phyloP scores from a whole-genome alignment of 768 basidiomycete genomes.

The Russula emetica region DNA sequence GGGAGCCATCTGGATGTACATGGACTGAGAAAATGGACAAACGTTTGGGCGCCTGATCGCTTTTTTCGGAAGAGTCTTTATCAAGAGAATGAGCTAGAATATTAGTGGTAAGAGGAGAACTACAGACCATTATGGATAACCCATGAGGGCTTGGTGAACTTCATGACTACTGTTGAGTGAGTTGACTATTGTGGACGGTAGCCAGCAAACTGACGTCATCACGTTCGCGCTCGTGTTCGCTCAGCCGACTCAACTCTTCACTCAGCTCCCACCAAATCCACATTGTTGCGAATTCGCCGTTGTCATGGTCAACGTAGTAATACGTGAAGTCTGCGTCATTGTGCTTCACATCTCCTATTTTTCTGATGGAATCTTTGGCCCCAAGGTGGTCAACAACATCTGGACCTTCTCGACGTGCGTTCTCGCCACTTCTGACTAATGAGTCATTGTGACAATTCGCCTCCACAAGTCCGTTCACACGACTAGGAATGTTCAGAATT shows the following conservation, averaged over 20 bases:
- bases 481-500: slow-evolving; percentile 63
- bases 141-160: slow-evolving; percentile 88
- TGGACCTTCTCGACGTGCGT: slow-evolving; percentile 64
- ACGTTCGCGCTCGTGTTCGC: background rate
- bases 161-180: slow-evolving; percentile 43
- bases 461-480: slow-evolving; percentile 54
- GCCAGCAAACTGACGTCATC: background rate
- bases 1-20: slow-evolving; percentile 92
- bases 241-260: too few species aligned
- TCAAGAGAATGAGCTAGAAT: background rate
- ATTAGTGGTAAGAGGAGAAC: slow-evolving; percentile 17
- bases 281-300: too few species aligned
- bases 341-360: background rate
- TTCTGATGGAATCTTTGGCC: background rate
- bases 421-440: background rate
- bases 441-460: background rate
- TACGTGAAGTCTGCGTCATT: slow-evolving; percentile 38
- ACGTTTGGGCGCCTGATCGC: slow-evolving; percentile 56
- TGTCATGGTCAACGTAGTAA: slow-evolving; percentile 35
- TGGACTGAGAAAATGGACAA: slow-evolving; percentile 89
- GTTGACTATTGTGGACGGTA: background rate
- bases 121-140: slow-evolving; percentile 68
- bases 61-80: slow-evolving; percentile 50
- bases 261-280: background rate
- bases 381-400: slow-evolving; percentile 42